A percentile compares a stretch with the other conserved stretches of the same genome.
These are phyloP conservation scores for Oryza officinalis DNA, from an alignment of 176 grass and related monocot species.

Conservation along the genomic window DNA sequence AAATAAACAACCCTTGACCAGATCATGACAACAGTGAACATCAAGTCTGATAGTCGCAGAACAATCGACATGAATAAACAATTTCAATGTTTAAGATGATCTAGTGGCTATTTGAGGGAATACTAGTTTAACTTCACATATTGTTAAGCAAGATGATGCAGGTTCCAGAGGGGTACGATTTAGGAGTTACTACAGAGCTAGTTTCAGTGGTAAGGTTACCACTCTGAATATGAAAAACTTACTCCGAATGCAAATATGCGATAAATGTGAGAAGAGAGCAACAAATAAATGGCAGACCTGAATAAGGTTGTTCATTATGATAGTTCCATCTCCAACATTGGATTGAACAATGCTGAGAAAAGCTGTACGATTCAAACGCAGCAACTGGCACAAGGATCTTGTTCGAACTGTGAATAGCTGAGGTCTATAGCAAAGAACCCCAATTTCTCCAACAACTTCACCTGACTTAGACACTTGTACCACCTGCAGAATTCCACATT, in stretches of 20 bases:
- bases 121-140: background rate
- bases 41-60: background rate
- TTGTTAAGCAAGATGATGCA: constrained; percentile 8
- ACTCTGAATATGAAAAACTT: background rate
- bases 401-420: constrained; percentile 94
- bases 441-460: constrained; percentile 93
- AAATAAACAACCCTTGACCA: background rate
- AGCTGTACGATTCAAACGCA: constrained; percentile 75
- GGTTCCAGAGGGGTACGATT: background rate
- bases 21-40: constrained; percentile 4
- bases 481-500: constrained; percentile 48
- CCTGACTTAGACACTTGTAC: constrained; percentile 54
- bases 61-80: background rate
- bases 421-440: constrained; percentile 92
- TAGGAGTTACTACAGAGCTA: background rate
- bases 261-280: constrained; percentile 4
- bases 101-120: background rate
- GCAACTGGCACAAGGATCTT: constrained; percentile 81
- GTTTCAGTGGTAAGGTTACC: background rate
- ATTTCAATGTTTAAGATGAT: background rate
- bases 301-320: constrained; percentile 95
- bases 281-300: constrained; percentile 44
- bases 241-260: background rate
- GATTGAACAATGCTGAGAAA: constrained; percentile 92
- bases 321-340: constrained; percentile 88